These are phyloP conservation scores for Paramyrothecium roridum DNA, from an alignment of 2,329 filamentous ascomycete species.

Conservation along the genomic window DNA sequence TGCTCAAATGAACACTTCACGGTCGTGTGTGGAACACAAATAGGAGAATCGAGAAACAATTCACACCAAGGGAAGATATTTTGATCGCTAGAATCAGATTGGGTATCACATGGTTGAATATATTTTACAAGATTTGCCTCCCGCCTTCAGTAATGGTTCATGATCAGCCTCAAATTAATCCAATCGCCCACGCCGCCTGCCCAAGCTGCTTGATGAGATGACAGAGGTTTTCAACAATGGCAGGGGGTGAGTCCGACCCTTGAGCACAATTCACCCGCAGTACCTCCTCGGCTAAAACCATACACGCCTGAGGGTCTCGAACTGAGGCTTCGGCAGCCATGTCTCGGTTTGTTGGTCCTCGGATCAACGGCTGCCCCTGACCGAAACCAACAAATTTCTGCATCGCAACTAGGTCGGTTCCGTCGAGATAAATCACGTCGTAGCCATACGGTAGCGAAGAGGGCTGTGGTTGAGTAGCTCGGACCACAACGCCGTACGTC, in stretches of 20 bases:
- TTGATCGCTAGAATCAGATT: no score
- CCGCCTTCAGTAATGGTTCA: no score
- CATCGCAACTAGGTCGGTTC: conserved; percentile 46
- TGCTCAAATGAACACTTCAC: no score
- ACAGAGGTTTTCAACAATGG: conserved; percentile 66
- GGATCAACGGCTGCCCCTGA: conserved; percentile 50
- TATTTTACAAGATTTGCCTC: no score
- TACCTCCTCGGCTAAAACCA: conserved; percentile 55
- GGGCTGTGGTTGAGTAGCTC: conserved; percentile 32
- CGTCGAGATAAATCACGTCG: conserved; percentile 52
- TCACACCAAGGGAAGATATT: no score
- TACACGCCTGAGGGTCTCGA: conserved; percentile 54
- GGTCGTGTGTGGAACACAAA: no score
- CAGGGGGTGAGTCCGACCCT: conserved; percentile 43
- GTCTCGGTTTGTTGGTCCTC: conserved; percentile 25
- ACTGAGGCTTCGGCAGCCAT: conserved; percentile 37
- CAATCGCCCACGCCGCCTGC: conserved; percentile 41
- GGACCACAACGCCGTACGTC: conserved; percentile 61
- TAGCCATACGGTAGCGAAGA: conserved; percentile 26
- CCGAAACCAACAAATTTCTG: conserved; percentile 56
- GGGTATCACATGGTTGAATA: no score
- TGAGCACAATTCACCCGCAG: conserved; percentile 50
- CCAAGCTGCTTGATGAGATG: conserved; percentile 61
- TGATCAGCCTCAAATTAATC: conserved; percentile 23
- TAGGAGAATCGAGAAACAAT: no score